These are phyloP conservation scores for Creolimax fragrantissima DNA, from an alignment of 78 protist genomes.

Conservation along the genomic window DNA sequence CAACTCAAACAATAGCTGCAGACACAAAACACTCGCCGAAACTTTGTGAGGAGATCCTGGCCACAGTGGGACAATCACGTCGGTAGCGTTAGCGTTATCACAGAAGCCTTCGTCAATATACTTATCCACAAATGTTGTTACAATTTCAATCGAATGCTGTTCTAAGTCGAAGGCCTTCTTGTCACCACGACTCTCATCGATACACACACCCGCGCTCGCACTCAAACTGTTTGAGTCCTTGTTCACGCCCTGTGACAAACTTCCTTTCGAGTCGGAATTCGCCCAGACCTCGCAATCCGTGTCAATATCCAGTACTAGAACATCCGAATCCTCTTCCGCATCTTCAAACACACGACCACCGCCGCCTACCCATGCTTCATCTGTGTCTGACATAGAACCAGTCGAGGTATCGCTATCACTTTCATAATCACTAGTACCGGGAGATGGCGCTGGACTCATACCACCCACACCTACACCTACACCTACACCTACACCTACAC, in stretches of 20 bases:
- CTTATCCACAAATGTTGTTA: too few relatives aligned
- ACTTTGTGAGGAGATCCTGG: neutral
- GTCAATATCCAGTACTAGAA: neutral
- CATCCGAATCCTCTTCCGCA: neutral
- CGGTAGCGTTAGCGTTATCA: too few relatives aligned
- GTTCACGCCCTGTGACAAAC: too few relatives aligned
- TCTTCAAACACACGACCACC: neutral
- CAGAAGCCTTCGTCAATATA: too few relatives aligned
- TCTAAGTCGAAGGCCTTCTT: too few relatives aligned
- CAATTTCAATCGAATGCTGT: too few relatives aligned
- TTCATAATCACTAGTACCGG: neutral
- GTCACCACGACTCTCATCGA: too few relatives aligned
- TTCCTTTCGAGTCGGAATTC: too few relatives aligned
- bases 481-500: neutral
- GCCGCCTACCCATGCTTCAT: neutral
- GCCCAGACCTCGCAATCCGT: neutral
- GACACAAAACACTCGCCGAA: neutral
- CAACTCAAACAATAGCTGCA: neutral
- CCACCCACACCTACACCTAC: neutral
- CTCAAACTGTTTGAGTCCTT: too few relatives aligned
- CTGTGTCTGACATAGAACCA: neutral
- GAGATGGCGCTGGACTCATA: neutral
- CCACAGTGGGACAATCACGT: neutral
- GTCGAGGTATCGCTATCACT: neutral
- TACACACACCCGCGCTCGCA: too few relatives aligned